phyloP scores from a whole-genome alignment of 257 asterid species.

The Plantago major region DNA sequence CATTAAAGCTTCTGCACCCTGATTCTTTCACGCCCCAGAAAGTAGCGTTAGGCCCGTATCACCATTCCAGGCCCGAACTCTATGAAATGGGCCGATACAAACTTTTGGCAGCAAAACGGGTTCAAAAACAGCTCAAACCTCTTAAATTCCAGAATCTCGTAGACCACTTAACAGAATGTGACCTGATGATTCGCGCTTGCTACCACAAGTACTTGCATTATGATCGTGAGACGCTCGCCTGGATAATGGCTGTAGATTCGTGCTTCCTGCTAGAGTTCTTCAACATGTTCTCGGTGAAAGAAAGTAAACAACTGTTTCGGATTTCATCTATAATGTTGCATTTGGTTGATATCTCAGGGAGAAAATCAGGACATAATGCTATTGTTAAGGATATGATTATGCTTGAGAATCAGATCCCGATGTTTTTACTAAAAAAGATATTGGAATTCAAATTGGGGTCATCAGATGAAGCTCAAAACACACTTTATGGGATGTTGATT shows the following conservation, averaged over 20 bases:
- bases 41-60: conserved; percentile 74
- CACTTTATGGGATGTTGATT: conserved; percentile 28
- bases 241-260: conserved; percentile 80
- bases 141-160: conserved; percentile 45
- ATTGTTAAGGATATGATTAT: conserved; percentile 48
- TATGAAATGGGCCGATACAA: conserved; percentile 64
- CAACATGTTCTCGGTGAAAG: conserved; percentile 18
- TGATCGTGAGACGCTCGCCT: conserved; percentile 53
- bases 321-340: conserved; percentile 30
- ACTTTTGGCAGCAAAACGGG: conserved; percentile 46
- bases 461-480: conserved; percentile 24
- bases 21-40: conserved; percentile 57
- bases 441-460: conserved; percentile 37
- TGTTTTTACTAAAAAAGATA: conserved; percentile 37
- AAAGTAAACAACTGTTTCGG: conserved; percentile 6
- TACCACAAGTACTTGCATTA: conserved; percentile 53
- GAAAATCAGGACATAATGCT: conserved; percentile 41
- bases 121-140: conserved; percentile 28
- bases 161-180: conserved; percentile 32
- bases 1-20: conserved; percentile 37
- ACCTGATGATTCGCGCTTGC: conserved; percentile 43
- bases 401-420: conserved; percentile 73
- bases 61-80: conserved; percentile 54
- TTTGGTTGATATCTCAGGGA: conserved; percentile 28
- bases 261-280: conserved; percentile 65